Percentiles rank a stretch among this genome's conserved stretches.
Evolutionary conservation across 2,329 filamentous ascomycete species (phyloP).

Genomic region (Stemphylium vesicarium): DNA sequence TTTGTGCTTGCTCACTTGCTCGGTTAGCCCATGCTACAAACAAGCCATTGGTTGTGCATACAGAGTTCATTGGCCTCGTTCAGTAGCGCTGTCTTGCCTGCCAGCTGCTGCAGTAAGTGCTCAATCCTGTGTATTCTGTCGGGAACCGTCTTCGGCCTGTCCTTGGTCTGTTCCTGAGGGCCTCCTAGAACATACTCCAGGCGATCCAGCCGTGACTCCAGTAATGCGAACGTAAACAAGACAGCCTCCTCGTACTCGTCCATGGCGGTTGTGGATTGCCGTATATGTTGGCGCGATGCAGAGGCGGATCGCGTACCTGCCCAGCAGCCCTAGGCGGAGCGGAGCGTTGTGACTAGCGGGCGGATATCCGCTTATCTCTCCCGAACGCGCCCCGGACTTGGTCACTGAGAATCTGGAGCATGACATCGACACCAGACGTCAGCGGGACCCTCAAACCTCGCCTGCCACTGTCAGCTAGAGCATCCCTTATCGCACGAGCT

Average conservation of each 20-base stretch:
- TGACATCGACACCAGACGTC: conserved; percentile 14
- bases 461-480: conserved; percentile 1
- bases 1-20: conserved; percentile 50
- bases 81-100: conserved; percentile 48
- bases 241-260: conserved; percentile 50
- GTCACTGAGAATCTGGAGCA: neutral
- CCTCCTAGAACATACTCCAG: conserved; percentile 53
- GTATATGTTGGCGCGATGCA: conserved; percentile 17
- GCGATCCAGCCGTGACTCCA: conserved; percentile 54
- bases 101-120: conserved; percentile 47
- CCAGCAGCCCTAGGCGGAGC: neutral
- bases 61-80: conserved; percentile 50
- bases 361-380: conserved; percentile 11
- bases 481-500: neutral
- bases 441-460: conserved; percentile 11
- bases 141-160: conserved; percentile 37
- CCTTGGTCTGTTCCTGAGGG: conserved; percentile 25
- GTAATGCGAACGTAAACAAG: conserved; percentile 51
- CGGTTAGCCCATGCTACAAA: conserved; percentile 17
- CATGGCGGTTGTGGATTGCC: conserved; percentile 28
- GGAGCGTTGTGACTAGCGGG: conserved; percentile 23
- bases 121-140: conserved; percentile 49
- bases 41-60: conserved; percentile 8
- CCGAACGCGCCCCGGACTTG: conserved; percentile 6
- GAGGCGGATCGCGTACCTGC: conserved; percentile 28